Evolutionary conservation across 2,329 filamentous ascomycete genomes (phyloP), one percentile per base, ranked within the genome.

Genomic region (Graphilbum sp.): DNA sequence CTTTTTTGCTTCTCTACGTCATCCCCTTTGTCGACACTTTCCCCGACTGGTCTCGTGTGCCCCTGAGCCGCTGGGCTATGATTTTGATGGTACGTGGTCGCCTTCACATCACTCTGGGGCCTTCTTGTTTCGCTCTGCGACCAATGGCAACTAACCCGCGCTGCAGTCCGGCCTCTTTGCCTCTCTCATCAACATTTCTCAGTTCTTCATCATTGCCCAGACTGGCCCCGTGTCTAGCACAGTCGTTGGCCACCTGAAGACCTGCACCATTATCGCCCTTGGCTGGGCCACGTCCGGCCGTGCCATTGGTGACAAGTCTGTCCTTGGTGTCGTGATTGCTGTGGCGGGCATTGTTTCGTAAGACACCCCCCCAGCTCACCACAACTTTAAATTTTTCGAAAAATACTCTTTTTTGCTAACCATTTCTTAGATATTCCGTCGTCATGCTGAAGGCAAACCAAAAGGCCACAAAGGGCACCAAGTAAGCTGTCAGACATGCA

Each of bases 11-110:
- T 37, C 63, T 79, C 21, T 79, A 78, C 47, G 65, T 69, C 27
- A 76, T 79, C 43, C 75, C 75, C 0, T 77, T 79, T 48, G 59
- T 72, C 17, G 77, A 82, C 47, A 68, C 63, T 15, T 71, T 78
- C 48, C 74, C 75, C 3, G 59, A 61, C 11, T 73, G 69, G 65
- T 55, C 51, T 12, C 59, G 64, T 23, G 64, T 75, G 2, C 60
- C 62, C 4, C 42, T 62, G 2, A 65, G 56, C 45, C 60, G 63
- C 42, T 76, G 72, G 69, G 41, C 67, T 3, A 60, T 79, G 63
- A 73, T 80, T 32, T 35, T 66, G 21, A 60, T 75, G 57, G 72
- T 74, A 53, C 50, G 65, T 34, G 38, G 9, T 36, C 11, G 30
- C 15, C n/a, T n/a, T n/a, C n/a, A n/a, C n/a, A n/a, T n/a, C n/a